These are phyloP conservation scores for Nakazawaea ernobii DNA, from an alignment of 805 yeast species.

Conservation along the genomic window DNA sequence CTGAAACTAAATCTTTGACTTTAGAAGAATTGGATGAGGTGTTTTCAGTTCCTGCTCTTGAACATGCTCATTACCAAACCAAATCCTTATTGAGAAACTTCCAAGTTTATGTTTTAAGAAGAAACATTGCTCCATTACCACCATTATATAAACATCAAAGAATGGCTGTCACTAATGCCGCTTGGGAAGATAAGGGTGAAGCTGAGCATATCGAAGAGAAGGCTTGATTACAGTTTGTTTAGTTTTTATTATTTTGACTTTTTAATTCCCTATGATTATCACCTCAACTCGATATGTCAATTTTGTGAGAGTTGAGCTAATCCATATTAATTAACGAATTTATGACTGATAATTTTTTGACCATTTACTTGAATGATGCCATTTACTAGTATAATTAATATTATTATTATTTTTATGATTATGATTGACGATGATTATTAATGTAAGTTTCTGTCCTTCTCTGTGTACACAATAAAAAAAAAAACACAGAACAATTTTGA, in stretches of 20 bases:
- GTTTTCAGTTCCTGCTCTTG: slow-evolving; percentile 51
- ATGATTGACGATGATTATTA: no score
- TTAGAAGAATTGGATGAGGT: slow-evolving; percentile 75
- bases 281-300: neutral
- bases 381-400: no score
- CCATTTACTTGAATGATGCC: no score
- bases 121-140: slow-evolving; percentile 40
- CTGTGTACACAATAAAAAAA: no score
- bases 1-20: slow-evolving; percentile 68
- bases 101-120: slow-evolving; percentile 43
- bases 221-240: neutral
- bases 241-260: neutral
- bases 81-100: slow-evolving; percentile 34
- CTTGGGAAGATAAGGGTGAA: slow-evolving; percentile 59
- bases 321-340: no score
- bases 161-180: slow-evolving; percentile 53
- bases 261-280: neutral
- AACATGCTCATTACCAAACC: slow-evolving; percentile 48
- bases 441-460: no score
- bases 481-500: no score
- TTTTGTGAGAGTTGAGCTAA: no score
- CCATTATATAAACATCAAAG: slow-evolving; percentile 55
- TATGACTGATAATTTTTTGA: no score
- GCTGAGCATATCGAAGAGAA: slow-evolving; percentile 41
- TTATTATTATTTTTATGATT: no score